Base-by-base conservation (phyloP, 805 yeast genomes). In the Yamadazyma takamatsuzukensis region DNA sequence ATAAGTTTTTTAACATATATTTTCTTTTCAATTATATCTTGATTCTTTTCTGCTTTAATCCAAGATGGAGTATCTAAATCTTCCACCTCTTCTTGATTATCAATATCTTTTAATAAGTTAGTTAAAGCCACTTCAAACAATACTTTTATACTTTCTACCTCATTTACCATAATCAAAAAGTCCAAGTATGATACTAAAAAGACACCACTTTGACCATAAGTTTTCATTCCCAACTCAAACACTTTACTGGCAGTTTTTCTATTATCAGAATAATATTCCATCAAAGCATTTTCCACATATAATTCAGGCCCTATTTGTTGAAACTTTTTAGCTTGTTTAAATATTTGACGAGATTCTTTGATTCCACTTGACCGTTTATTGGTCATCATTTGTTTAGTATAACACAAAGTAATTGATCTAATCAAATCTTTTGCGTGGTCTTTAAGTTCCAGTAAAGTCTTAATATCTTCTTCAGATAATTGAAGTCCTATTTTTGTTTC, bases 91-190 rank as follows among this genome's bases (percentile, higher is more conserved):
- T 36, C 43, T 29, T 49, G 55, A n/a, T 54, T 60, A 1, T 60
- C 54, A 24, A 61, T 34, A 25, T 56, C 66, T 26, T 58, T 61
- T 38, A 78, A 59, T 27, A 64, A 44, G 37, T 72, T 77, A 7
- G 80, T 75, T 7, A 83, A 67, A 0, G 88, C 78, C 3, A 83
- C 72, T 55, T 93, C 97, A 53, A 90, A 82, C 22, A 87, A 68
- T 6, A 87, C 84, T 45, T 90, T 80, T 12, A 88, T 83, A 48
- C 83, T 76, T 70, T 49, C 83, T 61, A 60, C 89, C 47, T 80
- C 83, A 50, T 81, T 82, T 17, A 74, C 67, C 39, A 71, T 61
- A 14, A 87, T 72, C 42, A 93, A 62, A 49, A 83, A 89, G 39
- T 80, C 74, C 45, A 90, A 62, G 54, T 90, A 90, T 30, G 74